phyloP scores from a whole-genome alignment of 2,329 filamentous ascomycete species.

The Sclerotinia glacialis region DNA sequence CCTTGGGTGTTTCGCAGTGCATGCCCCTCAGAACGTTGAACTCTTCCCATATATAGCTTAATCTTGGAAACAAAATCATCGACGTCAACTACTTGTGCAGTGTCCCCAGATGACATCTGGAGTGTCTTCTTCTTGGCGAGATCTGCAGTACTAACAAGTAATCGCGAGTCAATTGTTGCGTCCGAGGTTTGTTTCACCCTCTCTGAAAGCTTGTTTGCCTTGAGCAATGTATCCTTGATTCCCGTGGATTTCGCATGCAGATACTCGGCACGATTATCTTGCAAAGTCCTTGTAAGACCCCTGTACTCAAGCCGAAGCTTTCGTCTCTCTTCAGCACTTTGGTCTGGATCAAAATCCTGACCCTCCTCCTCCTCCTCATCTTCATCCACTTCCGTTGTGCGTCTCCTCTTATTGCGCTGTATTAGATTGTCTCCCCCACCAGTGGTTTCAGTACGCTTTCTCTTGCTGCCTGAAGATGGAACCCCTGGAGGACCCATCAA shows the following conservation, averaged over 20 bases:
- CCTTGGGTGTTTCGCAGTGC: slow-evolving; percentile 45
- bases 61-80: slow-evolving; percentile 92
- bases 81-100: slow-evolving; percentile 74
- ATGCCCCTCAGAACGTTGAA: slow-evolving; percentile 54
- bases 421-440: slow-evolving; percentile 25
- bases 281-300: slow-evolving; percentile 56
- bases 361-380: slow-evolving; percentile 36
- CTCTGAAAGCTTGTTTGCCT: slow-evolving; percentile 62
- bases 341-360: slow-evolving; percentile 75
- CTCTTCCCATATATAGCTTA: slow-evolving; percentile 76
- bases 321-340: slow-evolving; percentile 71
- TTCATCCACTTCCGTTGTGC: slow-evolving; percentile 38
- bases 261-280: slow-evolving; percentile 70
- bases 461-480: slow-evolving; percentile 27
- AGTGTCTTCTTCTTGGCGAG: slow-evolving; percentile 75
- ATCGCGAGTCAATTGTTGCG: slow-evolving; percentile 83
- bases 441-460: slow-evolving; percentile 32
- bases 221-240: slow-evolving; percentile 62
- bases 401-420: slow-evolving; percentile 32
- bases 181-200: slow-evolving; percentile 84
- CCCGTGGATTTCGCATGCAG: slow-evolving; percentile 63
- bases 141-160: slow-evolving; percentile 78
- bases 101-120: slow-evolving; percentile 69
- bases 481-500: slow-evolving; percentile 40
- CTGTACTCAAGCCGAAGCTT: slow-evolving; percentile 67